Evolutionary conservation across 371 early-diverging fungal species (phyloP).

Genomic region (Dichotomocladium elegans): DNA sequence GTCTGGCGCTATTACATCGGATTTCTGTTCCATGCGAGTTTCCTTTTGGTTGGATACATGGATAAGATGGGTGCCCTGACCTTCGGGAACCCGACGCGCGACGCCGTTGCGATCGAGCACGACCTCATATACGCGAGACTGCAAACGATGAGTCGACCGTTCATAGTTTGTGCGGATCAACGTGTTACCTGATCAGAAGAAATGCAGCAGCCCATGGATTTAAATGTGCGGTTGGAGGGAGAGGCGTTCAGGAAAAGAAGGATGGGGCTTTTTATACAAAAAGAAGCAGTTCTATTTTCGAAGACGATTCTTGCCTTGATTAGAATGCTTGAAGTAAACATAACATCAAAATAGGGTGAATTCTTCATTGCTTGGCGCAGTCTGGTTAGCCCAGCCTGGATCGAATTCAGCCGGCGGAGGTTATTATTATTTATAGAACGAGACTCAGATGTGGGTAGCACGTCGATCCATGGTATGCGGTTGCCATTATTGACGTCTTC

Average conservation of each 20-base stretch:
- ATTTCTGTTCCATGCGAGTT: conserved; percentile 15
- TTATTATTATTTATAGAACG: neutral
- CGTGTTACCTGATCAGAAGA: neutral
- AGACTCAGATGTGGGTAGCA: neutral
- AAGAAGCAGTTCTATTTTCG: neutral
- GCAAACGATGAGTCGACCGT: neutral
- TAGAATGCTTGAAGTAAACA: neutral
- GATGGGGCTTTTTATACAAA: neutral
- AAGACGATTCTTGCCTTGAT: neutral
- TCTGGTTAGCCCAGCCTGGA: no score
- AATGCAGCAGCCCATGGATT: neutral
- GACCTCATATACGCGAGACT: conserved; percentile 46
- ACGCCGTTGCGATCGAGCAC: conserved; percentile 38
- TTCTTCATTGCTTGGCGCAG: neutral
- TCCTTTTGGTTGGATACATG: conserved; percentile 34
- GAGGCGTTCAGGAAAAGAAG: neutral
- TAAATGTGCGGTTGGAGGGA: neutral
- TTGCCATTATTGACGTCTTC: no score
- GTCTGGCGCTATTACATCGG: no score
- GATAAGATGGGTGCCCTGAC: conserved; percentile 45
- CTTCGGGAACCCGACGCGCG: conserved; percentile 39
- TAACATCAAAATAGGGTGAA: neutral
- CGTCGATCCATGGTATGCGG: no score
- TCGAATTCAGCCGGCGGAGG: neutral
- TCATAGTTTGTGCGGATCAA: neutral